phyloP scores from a whole-genome alignment of 23 red algal genomes.

The Gracilaria domingensis region DNA sequence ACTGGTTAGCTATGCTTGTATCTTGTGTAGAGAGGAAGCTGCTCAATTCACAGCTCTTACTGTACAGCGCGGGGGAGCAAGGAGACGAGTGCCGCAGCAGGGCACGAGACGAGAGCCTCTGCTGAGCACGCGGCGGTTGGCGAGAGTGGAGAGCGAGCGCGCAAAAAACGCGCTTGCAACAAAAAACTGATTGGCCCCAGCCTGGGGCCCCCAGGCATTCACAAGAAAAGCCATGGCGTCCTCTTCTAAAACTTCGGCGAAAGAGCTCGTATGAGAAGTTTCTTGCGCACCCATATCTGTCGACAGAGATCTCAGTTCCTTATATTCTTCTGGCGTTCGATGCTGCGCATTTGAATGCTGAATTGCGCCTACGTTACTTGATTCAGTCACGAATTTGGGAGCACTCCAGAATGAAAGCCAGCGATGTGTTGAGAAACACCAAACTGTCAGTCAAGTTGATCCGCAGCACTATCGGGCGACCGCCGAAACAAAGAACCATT shows the following conservation, averaged over 20 bases:
- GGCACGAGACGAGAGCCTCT: not conserved
- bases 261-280: not conserved
- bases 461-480: slow-evolving; percentile 67
- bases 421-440: slow-evolving; percentile 56
- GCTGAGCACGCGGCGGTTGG: too few species aligned
- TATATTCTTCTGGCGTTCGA: not conserved
- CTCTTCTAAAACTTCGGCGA: not conserved
- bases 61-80: too few species aligned
- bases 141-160: not conserved
- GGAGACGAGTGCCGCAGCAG: too few species aligned
- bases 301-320: not conserved
- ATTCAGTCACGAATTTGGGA: not conserved
- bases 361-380: not conserved
- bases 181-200: slow-evolving; percentile 3
- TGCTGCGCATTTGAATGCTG: not conserved
- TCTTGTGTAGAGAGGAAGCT: not conserved
- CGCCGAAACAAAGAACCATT: slow-evolving; percentile 48
- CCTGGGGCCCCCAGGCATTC: not conserved
- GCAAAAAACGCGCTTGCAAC: not conserved
- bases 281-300: not conserved
- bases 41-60: too few species aligned
- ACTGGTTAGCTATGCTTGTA: not conserved
- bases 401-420: not conserved
- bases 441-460: slow-evolving; percentile 61
- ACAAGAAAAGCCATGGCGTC: not conserved